Base-by-base conservation (phyloP, 768 basidiomycete species). In the Mrakia frigida region DNA sequence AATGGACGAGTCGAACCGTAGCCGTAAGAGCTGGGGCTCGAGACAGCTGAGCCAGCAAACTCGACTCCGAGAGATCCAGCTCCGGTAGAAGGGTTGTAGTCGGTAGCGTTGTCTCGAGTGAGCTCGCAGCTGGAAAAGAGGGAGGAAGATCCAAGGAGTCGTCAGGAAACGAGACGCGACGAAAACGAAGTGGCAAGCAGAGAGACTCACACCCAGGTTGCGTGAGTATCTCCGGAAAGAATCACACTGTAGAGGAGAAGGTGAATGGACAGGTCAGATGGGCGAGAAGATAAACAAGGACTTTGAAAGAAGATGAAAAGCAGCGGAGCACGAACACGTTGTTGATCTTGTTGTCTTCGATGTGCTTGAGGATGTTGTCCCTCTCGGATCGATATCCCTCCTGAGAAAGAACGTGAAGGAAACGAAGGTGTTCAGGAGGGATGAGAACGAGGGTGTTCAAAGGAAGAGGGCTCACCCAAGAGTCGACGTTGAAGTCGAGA, bases 141-240 rank as follows among this genome's bases (percentile, higher is more conserved):
- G 18, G 46, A 21, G 18, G 6, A 28, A 18, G 4, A 6, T n/a
- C 3, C 2, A 18, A 3, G 56, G 50, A 52, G 39, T 41, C 39
- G 46, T 50, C 46, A 56, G 56, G 9, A 18, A 56, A 11, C 9
- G 56, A n/a, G 56, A n/a, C 56, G 28, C 25, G 23, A n/a, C 52
- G 25, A 56, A 18, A 6, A 25, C 25, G 56, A 28, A 18, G n/a
- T 25, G 6, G 50, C 6, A 14, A 56, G 28, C 25, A 53, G 23
- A 9, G 25, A 25, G n/a, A 56, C 56, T 28, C 5, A 56, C 56
- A 87, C 88, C 88, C 88, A 88, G 80, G 88, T 88, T 6, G 87
- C 87, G 79, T 89, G 88, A 72, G 87, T 87, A 79, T 89, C 88
- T 18, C 88, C 88, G n/a, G 88, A 84, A n/a, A 89, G 83, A 73